Evolutionary conservation across 768 basidiomycete species (phyloP).

Genomic region (Trametopsis cervina): DNA sequence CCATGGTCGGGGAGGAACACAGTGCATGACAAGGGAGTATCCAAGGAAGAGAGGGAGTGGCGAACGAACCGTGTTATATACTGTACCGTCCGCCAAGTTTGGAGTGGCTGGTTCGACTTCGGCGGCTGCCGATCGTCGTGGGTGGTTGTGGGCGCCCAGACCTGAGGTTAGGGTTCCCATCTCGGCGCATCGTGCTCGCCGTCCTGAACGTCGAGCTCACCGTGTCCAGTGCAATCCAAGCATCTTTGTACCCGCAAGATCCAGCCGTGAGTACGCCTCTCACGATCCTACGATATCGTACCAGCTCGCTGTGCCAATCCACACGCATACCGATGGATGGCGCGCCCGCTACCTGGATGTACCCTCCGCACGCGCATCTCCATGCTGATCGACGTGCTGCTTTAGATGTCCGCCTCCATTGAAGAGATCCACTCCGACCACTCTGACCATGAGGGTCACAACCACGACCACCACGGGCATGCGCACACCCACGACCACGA

Average conservation of each 20-base stretch:
- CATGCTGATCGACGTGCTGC: slow-evolving; percentile 8
- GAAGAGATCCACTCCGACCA: slow-evolving; percentile 82
- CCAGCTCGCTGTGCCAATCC: background rate
- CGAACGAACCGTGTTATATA: too few species aligned
- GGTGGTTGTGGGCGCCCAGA: background rate
- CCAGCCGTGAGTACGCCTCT: slow-evolving; percentile 19
- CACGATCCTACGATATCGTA: background rate
- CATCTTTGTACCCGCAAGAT: slow-evolving; percentile 9
- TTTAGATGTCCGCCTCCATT: slow-evolving; percentile 72
- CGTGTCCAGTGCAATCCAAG: slow-evolving; percentile 4
- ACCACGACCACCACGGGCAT: slow-evolving; percentile 33
- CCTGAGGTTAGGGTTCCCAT: slow-evolving; percentile 19
- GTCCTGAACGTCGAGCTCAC: slow-evolving; percentile 29
- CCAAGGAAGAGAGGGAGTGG: too few species aligned
- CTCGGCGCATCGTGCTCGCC: slow-evolving; percentile 20
- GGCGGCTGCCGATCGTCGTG: background rate
- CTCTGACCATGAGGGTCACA: slow-evolving; percentile 49
- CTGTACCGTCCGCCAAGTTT: too few species aligned
- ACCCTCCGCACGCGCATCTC: slow-evolving; percentile 4
- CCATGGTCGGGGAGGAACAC: too few species aligned
- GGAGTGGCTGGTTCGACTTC: too few species aligned
- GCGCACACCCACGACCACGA: slow-evolving; percentile 46
- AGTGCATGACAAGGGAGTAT: too few species aligned
- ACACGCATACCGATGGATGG: slow-evolving; percentile 25
- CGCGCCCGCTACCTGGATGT: slow-evolving; percentile 23